Conservation (phyloP, 352 stramenopile species). For the Globisporangium barbulae region DNA sequence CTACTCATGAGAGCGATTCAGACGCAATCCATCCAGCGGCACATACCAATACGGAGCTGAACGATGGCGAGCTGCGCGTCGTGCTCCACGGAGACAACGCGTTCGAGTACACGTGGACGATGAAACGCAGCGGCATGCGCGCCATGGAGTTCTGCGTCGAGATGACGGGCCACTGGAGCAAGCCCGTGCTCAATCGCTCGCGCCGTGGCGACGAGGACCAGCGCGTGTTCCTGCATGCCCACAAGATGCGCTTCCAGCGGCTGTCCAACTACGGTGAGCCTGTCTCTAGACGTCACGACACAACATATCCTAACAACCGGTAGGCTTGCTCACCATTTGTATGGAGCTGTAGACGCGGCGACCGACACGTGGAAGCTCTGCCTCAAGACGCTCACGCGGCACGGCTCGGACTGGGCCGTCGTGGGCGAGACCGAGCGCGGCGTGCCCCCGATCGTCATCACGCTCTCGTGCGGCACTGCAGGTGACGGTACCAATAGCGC, state of each 20-base stretch:
- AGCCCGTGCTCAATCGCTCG: slow-evolving; percentile 75
- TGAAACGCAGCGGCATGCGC: slow-evolving; percentile 43
- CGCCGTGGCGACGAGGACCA: slow-evolving; percentile 68
- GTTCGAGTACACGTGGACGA: slow-evolving; percentile 75
- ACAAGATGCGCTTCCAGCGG: slow-evolving; percentile 64
- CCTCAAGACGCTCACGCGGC: slow-evolving; percentile 64
- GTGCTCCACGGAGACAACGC: slow-evolving; percentile 78
- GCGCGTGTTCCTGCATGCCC: slow-evolving; percentile 56
- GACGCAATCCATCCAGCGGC: neutral
- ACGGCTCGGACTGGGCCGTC: slow-evolving; percentile 66
- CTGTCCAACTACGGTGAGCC: slow-evolving; percentile 66
- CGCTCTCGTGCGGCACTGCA: slow-evolving; percentile 38
- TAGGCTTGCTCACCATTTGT: neutral
- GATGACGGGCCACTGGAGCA: slow-evolving; percentile 61
- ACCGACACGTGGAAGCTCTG: slow-evolving; percentile 60
- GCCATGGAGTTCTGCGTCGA: slow-evolving; percentile 75
- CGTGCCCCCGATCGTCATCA: slow-evolving; percentile 59
- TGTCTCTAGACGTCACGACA: neutral
- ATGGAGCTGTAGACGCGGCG: slow-evolving; percentile 36
- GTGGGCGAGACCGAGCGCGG: slow-evolving; percentile 67
- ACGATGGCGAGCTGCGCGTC: slow-evolving; percentile 36
- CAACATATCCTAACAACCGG: too few species aligned
- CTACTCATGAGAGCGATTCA: neutral
- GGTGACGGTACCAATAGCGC: slow-evolving; percentile 15
- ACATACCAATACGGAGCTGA: slow-evolving; percentile 17